A percentile compares a stretch with the other conserved stretches of the same genome.
phyloP scores from a whole-genome alignment of 108 stramenopile species.

The Cafeteria roenbergensis region DNA sequence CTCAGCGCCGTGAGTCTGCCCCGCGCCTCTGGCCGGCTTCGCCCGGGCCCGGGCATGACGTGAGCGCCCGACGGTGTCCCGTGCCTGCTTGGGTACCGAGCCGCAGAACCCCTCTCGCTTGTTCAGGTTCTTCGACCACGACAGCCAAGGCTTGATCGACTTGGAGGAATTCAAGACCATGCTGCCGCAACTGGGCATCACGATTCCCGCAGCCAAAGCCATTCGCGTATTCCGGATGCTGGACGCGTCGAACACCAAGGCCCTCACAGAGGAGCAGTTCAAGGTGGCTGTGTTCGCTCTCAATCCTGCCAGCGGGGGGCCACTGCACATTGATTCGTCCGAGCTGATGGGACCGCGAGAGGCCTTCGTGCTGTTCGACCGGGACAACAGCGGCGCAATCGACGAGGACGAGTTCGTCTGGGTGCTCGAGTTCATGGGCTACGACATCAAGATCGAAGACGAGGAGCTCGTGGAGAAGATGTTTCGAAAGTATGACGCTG shows the following conservation, averaged over 20 bases:
- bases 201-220: constrained; percentile 35
- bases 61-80: too few species aligned
- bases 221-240: constrained; percentile 38
- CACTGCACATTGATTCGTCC: constrained; percentile 40
- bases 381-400: constrained; percentile 42
- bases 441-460: constrained; percentile 21
- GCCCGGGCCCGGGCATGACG: too few species aligned
- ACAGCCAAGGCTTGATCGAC: constrained; percentile 32
- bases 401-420: constrained; percentile 58
- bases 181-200: constrained; percentile 39
- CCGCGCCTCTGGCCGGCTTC: too few species aligned
- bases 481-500: constrained; percentile 44
- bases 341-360: constrained; percentile 37
- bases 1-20: too few species aligned
- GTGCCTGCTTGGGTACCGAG: too few species aligned
- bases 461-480: constrained; percentile 33
- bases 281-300: constrained; percentile 45
- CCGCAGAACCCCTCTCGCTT: too few species aligned
- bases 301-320: constrained; percentile 42
- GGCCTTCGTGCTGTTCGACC: constrained; percentile 57
- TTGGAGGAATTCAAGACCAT: constrained; percentile 47
- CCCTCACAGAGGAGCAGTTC: constrained; percentile 49
- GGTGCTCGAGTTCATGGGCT: constrained; percentile 45
- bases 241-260: constrained; percentile 39
- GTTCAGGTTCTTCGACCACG: constrained; percentile 38